Evolutionary conservation across 2,329 filamentous ascomycete species (phyloP), one percentile per base, ranked within the genome.

Genomic region (Epichloe uncinata): DNA sequence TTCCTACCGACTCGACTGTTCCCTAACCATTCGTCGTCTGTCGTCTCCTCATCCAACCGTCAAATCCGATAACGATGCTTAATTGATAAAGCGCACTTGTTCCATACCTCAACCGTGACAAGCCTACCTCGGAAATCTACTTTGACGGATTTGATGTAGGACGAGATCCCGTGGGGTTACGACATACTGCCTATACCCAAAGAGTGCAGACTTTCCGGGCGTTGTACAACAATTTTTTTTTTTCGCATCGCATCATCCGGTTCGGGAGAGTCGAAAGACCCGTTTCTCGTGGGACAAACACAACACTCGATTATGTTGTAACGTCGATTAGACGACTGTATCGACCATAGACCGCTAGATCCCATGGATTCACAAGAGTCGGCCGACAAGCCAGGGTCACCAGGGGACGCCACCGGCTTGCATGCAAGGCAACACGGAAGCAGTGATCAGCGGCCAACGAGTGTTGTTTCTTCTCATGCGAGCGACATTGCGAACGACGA

Each of bases 401-500:
- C 69, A 42, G 58, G 60, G 47, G 66, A 71, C 47, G 68, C 68
- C 38, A 63, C 63, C 50, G 60, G 62, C 52, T 69, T 71, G 48
- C 63, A 67, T 18, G 58, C 58, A 38, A 66, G 70, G 4, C 43
- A 42, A 4, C 4, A 26, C 15, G 42, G 30, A 3, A 66, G 69
- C 60, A 63, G 71, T 41, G 61, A 66, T 42, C 63, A 71, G 52
- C 74, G 77, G 34, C 73, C 77, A 20, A 73, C 79, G 44, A 85
- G 82, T 55, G 74, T 85, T 51, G 83, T 86, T 48, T 87, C 84
- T 30, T 85, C n/a, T n/a, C n/a, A 80, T 53, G 82, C 87, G 75
- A 87, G 82, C 34, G 78, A 82, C 53, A 77, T 81, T 52, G 73
- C 69, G 26, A 78, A 74, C 18, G 75, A 81, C 48, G 76, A 81